Base-by-base conservation (phyloP, 148 eudicot species). In the Oxyria digyna region DNA sequence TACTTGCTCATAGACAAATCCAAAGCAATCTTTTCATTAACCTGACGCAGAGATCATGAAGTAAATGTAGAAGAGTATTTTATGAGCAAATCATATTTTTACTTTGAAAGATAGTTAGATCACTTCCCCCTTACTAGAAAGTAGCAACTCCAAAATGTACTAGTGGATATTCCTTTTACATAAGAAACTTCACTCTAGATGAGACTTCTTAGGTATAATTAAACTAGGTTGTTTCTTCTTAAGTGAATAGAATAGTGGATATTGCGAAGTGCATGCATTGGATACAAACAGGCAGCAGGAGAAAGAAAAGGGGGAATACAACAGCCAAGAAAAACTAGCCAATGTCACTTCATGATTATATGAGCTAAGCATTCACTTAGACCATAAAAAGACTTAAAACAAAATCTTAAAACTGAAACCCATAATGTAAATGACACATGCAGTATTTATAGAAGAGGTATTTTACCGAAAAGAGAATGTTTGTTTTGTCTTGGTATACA, bases 401-500 rank as follows among this genome's bases (percentile, higher is more conserved):
- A 59, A 59, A 59, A 0, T 37, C 20, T 5, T 29, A 59, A 31
- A 29, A 24, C 6, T 59, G 65, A 29, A 27, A 59, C 65, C 26
- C 24, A 10, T 59, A 4, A 27, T 59, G 35, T 15, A 59, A 29
- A 27, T 29, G 65, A 59, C 65, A 59, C 37, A 27, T 59, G 65
- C 65, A 35, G 14, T 13, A 29, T 29, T 29, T 14, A 29, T 59
- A 15, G n/a, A 29, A 23, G 8, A 4, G 20, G 31, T 21, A 27
- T 12, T 65, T 82, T 88, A 94, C 99, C 85, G 99, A 94, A 67
- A 94, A 94, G 57, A 94, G 93, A 74, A 83, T 94, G 74, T 88
- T 94, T 46, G 97, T 94, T 74, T 94, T 94, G 87, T 94, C 99
- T 78, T 94, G 99, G 67, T 94, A 94, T 52, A 94, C 99, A 18